phyloP scores from a whole-genome alignment of 2,329 filamentous ascomycete genomes.

The Periconia sp. region DNA sequence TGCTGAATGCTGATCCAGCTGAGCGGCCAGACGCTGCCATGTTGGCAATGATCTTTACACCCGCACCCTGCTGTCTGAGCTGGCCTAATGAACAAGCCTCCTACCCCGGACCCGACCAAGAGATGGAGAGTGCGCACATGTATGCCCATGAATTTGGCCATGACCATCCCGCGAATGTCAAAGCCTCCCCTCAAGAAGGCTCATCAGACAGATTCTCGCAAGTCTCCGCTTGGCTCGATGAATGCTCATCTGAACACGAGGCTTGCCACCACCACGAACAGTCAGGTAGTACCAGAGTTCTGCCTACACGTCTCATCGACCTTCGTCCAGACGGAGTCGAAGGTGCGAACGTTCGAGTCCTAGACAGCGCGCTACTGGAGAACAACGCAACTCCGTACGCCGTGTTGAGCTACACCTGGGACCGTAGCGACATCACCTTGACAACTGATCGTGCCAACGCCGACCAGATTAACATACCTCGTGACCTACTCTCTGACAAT shows the following conservation, averaged over 20 bases:
- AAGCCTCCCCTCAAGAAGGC: neutral
- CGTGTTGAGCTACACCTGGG: constrained; percentile 34
- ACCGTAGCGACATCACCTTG: constrained; percentile 20
- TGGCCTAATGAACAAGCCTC: constrained; percentile 38
- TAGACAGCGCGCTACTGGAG: constrained; percentile 23
- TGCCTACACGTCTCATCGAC: constrained; percentile 38
- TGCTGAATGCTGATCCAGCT: constrained; percentile 31
- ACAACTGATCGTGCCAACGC: constrained; percentile 15
- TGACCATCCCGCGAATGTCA: constrained; percentile 17
- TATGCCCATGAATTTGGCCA: constrained; percentile 20
- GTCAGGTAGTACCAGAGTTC: constrained; percentile 2
- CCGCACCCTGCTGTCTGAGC: constrained; percentile 40
- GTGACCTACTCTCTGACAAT: constrained; percentile 20
- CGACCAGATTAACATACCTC: constrained; percentile 17
- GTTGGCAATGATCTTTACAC: constrained; percentile 36
- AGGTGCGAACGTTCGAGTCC: constrained; percentile 18
- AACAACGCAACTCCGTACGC: constrained; percentile 18
- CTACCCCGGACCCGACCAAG: constrained; percentile 37
- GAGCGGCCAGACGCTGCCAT: constrained; percentile 33
- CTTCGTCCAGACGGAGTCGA: constrained; percentile 19
- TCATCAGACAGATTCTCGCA: neutral
- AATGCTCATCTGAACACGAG: constrained; percentile 30
- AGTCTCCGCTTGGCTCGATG: constrained; percentile 24
- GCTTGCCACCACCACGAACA: constrained; percentile 19
- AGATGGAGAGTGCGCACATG: constrained; percentile 27